Conservation (phyloP, 2,329 filamentous ascomycete species). For the Venturiaceae sp. region DNA sequence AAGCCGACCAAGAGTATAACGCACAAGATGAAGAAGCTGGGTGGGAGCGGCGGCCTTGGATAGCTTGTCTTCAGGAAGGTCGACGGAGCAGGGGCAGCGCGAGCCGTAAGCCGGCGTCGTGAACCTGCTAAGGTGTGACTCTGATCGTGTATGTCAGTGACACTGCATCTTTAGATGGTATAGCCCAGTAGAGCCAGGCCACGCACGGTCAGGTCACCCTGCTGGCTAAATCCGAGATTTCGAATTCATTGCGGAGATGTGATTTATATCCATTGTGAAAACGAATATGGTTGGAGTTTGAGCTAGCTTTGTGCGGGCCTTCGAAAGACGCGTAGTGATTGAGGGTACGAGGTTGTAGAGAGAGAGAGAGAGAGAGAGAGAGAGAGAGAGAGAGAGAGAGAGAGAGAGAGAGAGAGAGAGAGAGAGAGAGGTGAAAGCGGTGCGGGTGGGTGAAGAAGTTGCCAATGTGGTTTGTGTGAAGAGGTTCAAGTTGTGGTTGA, state of each 20-base stretch:
- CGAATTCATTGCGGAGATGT: not conserved
- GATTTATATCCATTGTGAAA: not conserved
- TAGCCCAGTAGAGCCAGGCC: not conserved
- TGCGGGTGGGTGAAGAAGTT: too few relatives aligned
- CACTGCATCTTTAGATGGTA: not conserved
- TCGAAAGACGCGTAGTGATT: not conserved
- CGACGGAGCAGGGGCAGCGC: not conserved
- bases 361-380: not conserved
- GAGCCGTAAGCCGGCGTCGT: not conserved
- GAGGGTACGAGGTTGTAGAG: not conserved
- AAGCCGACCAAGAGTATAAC: not conserved
- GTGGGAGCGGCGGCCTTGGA: not conserved
- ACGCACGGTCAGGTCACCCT: conserved; percentile 1
- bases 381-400: too few relatives aligned
- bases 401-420: too few relatives aligned
- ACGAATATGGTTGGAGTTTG: not conserved
- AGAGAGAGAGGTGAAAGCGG: too few relatives aligned
- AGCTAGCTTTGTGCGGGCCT: not conserved
- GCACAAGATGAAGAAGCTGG: not conserved
- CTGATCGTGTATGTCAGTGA: not conserved
- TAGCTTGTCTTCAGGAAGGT: not conserved
- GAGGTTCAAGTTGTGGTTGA: too few relatives aligned
- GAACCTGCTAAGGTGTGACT: not conserved
- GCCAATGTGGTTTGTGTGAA: too few relatives aligned
- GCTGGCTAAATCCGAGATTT: not conserved